Percentiles rank a stretch among this genome's conserved stretches.
Evolutionary conservation across 805 yeast species (phyloP).

Genomic region (Wickerhamiella slavikovae): DNA sequence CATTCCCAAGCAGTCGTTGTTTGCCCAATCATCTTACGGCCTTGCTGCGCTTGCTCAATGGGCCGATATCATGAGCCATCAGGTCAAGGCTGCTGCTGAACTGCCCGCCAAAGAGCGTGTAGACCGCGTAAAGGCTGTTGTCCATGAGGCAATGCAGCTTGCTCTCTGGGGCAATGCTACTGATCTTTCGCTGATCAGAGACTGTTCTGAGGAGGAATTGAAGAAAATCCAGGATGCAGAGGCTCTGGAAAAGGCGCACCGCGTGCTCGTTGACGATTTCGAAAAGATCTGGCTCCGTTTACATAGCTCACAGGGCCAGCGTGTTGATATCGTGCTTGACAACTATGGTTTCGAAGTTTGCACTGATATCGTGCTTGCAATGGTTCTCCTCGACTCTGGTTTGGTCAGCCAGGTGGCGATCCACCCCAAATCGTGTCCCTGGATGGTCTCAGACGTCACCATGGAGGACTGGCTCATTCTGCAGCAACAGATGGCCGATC

Average conservation of each 20-base stretch:
- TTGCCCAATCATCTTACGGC: constrained; percentile 53
- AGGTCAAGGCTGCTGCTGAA: constrained; percentile 6
- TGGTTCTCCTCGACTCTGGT: constrained; percentile 52
- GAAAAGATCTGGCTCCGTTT: constrained; percentile 35
- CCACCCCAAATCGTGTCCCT: constrained; percentile 81
- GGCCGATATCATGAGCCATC: constrained; percentile 23
- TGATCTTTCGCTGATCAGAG: constrained; percentile 74
- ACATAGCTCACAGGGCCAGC: constrained; percentile 15
- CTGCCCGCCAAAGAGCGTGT: constrained; percentile 1
- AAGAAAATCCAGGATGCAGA: constrained; percentile 72
- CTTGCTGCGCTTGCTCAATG: constrained; percentile 64
- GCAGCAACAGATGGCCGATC: constrained; percentile 33
- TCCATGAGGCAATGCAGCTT: constrained; percentile 68
- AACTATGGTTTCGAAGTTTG: constrained; percentile 91
- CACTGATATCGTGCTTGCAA: constrained; percentile 52
- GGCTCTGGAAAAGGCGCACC: constrained; percentile 62
- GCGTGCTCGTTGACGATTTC: constrained; percentile 62
- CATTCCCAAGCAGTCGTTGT: constrained; percentile 48
- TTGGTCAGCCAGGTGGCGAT: constrained; percentile 42
- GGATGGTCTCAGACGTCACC: constrained; percentile 96
- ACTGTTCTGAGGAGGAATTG: constrained; percentile 53
- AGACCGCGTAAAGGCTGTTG: constrained; percentile 33
- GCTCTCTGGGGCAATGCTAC: constrained; percentile 98
- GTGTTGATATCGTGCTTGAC: constrained; percentile 72
- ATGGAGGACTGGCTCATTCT: constrained; percentile 52